phyloP scores from a whole-genome alignment of 805 yeast species.

The Saccharomycopsis sp. region DNA sequence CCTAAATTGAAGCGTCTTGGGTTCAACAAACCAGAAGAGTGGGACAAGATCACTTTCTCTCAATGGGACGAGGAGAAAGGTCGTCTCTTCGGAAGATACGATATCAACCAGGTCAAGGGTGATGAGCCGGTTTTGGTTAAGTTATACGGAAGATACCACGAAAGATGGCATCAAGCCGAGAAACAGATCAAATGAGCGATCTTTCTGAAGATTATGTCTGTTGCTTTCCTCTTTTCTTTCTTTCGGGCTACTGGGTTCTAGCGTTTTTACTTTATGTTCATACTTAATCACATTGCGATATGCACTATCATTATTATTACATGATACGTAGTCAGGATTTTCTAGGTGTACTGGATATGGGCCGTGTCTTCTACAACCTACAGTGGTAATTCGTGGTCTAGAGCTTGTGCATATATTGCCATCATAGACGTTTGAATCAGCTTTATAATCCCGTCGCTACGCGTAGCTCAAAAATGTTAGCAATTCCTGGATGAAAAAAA shows the following conservation, averaged over 20 bases:
- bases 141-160: slow-evolving; percentile 5
- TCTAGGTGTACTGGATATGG: too few species aligned
- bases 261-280: neutral
- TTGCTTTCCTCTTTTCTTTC: neutral
- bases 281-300: too few species aligned
- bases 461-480: neutral
- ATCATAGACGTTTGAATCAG: too few species aligned
- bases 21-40: slow-evolving; percentile 25
- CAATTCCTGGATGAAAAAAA: neutral
- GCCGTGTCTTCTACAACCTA: too few species aligned
- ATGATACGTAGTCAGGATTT: too few species aligned
- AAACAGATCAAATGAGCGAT: slow-evolving; percentile 1
- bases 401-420: too few species aligned
- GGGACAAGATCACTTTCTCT: slow-evolving; percentile 29
- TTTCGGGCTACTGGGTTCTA: neutral
- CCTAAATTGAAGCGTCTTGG: slow-evolving; percentile 26
- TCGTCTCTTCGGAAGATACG: slow-evolving; percentile 18
- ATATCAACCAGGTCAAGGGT: slow-evolving; percentile 2
- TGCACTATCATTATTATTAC: too few species aligned
- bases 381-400: too few species aligned
- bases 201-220: neutral
- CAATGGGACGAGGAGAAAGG: slow-evolving; percentile 29
- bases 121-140: slow-evolving; percentile 2
- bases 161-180: slow-evolving; percentile 9
- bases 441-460: too few species aligned